Conservation (phyloP, 768 basidiomycete species). For the Russula sp. region DNA sequence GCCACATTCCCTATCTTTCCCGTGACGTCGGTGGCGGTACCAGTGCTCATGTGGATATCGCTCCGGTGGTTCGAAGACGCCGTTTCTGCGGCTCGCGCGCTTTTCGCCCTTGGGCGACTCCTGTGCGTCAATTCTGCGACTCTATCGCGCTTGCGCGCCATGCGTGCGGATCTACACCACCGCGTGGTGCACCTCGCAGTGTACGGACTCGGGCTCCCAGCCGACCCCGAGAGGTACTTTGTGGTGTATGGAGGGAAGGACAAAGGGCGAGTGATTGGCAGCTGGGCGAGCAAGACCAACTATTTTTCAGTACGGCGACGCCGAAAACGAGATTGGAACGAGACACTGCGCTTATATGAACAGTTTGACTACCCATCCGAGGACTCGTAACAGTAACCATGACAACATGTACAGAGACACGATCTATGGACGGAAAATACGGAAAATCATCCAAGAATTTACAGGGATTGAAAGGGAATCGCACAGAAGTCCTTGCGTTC, state of each 20-base stretch:
- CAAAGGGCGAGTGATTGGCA: constrained; percentile 60
- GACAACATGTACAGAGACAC: constrained; percentile 4
- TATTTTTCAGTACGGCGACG: constrained; percentile 77
- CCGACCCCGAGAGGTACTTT: constrained; percentile 64
- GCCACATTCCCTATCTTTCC: constrained; percentile 56
- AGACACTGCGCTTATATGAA: constrained; percentile 74
- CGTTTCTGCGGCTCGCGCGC: constrained; percentile 70
- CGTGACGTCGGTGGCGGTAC: constrained; percentile 54
- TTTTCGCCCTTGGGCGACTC: constrained; percentile 52
- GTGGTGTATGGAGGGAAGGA: constrained; percentile 49
- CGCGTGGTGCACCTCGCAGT: constrained; percentile 62
- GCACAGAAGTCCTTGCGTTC: neutral
- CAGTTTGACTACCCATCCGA: constrained; percentile 75
- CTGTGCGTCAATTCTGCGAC: constrained; percentile 53
- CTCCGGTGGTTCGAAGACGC: constrained; percentile 86
- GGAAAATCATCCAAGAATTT: neutral
- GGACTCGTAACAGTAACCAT: constrained; percentile 24
- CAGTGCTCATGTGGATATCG: constrained; percentile 81
- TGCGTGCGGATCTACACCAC: constrained; percentile 50
- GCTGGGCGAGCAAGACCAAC: constrained; percentile 62
- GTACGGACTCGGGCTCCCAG: constrained; percentile 50
- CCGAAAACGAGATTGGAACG: constrained; percentile 86
- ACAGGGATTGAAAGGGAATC: neutral
- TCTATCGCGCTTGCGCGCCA: constrained; percentile 45
- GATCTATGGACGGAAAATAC: neutral